A percentile compares a stretch with the other conserved stretches of the same genome.
Evolutionary conservation across 2,329 filamentous ascomycete genomes (phyloP).

Genomic region (Malbranchea cinnamomea): DNA sequence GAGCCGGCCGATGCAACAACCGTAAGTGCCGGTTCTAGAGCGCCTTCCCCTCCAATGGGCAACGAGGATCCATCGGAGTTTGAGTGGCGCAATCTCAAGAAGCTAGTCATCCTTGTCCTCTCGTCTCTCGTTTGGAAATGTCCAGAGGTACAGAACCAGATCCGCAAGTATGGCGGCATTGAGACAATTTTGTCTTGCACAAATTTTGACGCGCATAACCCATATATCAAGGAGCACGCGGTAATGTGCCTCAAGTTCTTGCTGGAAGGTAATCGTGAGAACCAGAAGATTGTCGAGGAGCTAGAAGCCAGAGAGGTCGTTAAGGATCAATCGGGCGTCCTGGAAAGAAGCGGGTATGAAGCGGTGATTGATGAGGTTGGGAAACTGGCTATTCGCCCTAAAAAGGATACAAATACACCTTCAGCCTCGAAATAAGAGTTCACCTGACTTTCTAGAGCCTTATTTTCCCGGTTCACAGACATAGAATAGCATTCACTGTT

Average conservation of each 20-base stretch:
- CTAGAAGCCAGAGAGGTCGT: constrained; percentile 32
- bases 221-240: constrained; percentile 82
- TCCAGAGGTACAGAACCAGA: constrained; percentile 70
- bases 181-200: constrained; percentile 81
- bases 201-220: constrained; percentile 81
- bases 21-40: constrained; percentile 27
- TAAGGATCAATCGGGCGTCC: constrained; percentile 23
- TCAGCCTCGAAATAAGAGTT: background rate
- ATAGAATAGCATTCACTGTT: too few relatives aligned
- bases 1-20: constrained; percentile 25
- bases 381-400: constrained; percentile 26
- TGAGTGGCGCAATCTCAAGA: constrained; percentile 75
- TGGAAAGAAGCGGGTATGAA: constrained; percentile 29
- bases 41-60: constrained; percentile 31
- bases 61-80: constrained; percentile 51
- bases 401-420: constrained; percentile 12
- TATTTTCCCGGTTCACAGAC: too few relatives aligned
- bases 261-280: constrained; percentile 35
- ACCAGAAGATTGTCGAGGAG: constrained; percentile 39
- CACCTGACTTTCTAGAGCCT: too few relatives aligned
- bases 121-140: constrained; percentile 81
- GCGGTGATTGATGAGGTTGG: constrained; percentile 29
- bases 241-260: constrained; percentile 73
- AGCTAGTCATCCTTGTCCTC: constrained; percentile 78
- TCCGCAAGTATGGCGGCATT: constrained; percentile 71